Evolutionary conservation across 179 eudicot genomes (phyloP).

Genomic region (Amaranthus tricolor): DNA sequence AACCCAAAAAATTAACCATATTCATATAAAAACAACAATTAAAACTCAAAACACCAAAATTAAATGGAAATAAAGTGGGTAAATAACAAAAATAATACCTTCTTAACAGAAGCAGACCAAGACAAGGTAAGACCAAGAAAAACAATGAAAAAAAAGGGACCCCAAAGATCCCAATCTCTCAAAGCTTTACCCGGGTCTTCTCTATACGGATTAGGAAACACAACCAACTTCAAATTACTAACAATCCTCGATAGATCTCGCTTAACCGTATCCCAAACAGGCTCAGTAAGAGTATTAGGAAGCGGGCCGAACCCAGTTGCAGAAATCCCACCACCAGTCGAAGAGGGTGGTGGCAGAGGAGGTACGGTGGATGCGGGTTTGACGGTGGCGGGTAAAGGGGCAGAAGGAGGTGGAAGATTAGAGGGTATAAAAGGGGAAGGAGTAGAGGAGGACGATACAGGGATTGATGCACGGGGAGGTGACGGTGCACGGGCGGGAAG

Average conservation of each 20-base stretch:
- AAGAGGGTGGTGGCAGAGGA: slow-evolving; percentile 28
- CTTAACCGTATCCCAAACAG: slow-evolving; percentile 92
- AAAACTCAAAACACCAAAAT: not conserved
- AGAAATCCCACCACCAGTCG: slow-evolving; percentile 22
- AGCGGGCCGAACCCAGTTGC: slow-evolving; percentile 64
- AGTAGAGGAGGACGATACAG: slow-evolving; percentile 45
- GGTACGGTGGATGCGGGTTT: slow-evolving; percentile 11
- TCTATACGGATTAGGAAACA: slow-evolving; percentile 77
- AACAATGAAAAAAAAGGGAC: slow-evolving; percentile 92
- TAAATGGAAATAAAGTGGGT: too few relatives aligned
- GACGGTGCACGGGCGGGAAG: slow-evolving; percentile 61
- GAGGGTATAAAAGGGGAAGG: slow-evolving; percentile 45
- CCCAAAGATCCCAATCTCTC: slow-evolving; percentile 99
- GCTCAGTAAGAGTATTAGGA: slow-evolving; percentile 83
- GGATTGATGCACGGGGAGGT: slow-evolving; percentile 68
- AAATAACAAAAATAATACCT: slow-evolving; percentile 36
- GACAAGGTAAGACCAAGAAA: slow-evolving; percentile 88
- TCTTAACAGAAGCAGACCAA: slow-evolving; percentile 95
- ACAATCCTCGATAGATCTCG: slow-evolving; percentile 78
- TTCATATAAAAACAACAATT: not conserved
- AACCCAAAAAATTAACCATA: not conserved
- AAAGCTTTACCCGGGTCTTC: slow-evolving; percentile 93
- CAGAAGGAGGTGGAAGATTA: slow-evolving; percentile 38
- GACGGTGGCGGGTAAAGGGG: slow-evolving; percentile 21
- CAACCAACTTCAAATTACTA: slow-evolving; percentile 88